Base-by-base conservation (phyloP, 1,284 basidiomycete species). In the Hymenochaete sp. region DNA sequence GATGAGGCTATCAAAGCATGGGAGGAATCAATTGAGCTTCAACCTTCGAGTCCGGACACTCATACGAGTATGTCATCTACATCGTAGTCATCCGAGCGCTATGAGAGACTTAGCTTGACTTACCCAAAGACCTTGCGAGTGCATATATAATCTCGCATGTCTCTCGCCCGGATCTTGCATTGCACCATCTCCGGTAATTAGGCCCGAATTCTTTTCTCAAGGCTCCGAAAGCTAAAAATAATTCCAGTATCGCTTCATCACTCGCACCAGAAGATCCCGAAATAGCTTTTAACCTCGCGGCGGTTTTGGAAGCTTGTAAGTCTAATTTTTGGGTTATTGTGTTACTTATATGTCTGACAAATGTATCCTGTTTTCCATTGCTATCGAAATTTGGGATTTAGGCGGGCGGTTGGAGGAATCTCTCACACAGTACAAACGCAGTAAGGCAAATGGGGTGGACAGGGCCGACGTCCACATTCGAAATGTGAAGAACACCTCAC, bases 261-360 rank as follows among this genome's bases (percentile, higher is more conserved):
- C 76, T 96, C 52, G 77, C 86, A 37, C 93, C 93, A 28, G 85
- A 93, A 59, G 93, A 96, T 68, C 81, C 90, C 57, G 93, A 97
- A 65, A 92, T 95, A 59, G 84, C 89, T 25, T 96, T 93, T 72
- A 96, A 93, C 67, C 75, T 93, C 44, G 93, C 86, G 22, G 89
- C 88, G 19, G 88, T 93, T 55, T 71, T 93, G 45, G 89, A 93
- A 77, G 89, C 90, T 43, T 80, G 89, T 85, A 56, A 57, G 78
- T 73, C 49, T 54, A 45, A 43, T 51, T 43, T 44, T 52, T 19
- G 32, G 14, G 14, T 40, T 52, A 56, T 52, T 51, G 58, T 59
- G 56, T 63, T 63, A 55, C 62, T 56, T 53, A 52, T 55, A 55
- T 22, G 19, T 56, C 55, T 60, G 49, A 62, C 54, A 47, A 47